Evolutionary conservation across 352 stramenopile genomes (phyloP), one percentile per base, ranked within the genome.

Genomic region (Phytopythium chamaehyphon): DNA sequence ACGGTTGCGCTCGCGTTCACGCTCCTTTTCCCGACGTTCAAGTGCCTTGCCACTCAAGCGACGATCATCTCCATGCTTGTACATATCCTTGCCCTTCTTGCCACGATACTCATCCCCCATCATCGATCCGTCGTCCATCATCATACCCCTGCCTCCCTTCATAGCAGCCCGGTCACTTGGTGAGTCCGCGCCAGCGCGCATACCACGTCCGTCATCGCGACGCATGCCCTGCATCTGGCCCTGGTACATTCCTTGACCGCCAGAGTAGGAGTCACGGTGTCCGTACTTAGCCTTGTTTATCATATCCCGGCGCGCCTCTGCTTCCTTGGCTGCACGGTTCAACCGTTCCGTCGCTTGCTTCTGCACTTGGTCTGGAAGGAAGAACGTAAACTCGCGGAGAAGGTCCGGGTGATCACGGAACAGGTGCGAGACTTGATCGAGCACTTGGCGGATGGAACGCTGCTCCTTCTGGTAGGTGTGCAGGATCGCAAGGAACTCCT

Each of bases 391-490:
- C 61, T 99, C 95, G 36, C 98, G 97, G 19, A 99, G 72, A 14
- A 99, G 70, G 75, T 99, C 98, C 1, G 96, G 90, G 69, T 99
- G 97, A 64, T 99, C 97, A 0, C 95, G 92, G 81, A 99, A 99
- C 19, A 99, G 75, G 21, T 96, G 76, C 6, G 96, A 99, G 0
- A 99, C 96, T 82, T 99, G 96, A 67, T 99, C 96, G 14, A 99
- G 59, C 31, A 95, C 81, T 46, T 99, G 93, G 49, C 98, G 98
- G 55, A 99, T 99, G 9, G 90, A 97, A 12, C 96, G 86, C 66
- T 99, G 96, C 71, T 99, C 96, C 62, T 99, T 98, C 73, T 99
- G 97, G 70, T 99, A 99, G 16, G 96, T 99, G 75, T 99, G 97
- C 47, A 99, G 64, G 62, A 99, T 99, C 54, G 98, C 96, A 21